Conservation (phyloP, 345 rosid species). For the Tarenaya hassleriana region DNA sequence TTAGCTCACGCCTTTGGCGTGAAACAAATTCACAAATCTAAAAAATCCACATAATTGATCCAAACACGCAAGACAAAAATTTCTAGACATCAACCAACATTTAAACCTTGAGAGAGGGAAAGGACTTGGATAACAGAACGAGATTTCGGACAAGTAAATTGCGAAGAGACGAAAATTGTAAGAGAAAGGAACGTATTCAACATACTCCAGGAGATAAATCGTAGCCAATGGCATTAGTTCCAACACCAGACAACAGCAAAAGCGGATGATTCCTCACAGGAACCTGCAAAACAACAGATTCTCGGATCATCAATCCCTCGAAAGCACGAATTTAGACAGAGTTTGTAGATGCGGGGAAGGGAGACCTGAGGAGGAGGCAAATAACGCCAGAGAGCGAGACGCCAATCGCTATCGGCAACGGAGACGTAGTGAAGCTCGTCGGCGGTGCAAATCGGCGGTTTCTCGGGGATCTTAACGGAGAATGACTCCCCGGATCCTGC, state of each 20-base stretch:
- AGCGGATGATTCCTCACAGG: conserved; percentile 81
- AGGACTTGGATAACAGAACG: background rate
- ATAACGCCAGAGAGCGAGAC: conserved; percentile 95
- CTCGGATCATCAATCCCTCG: background rate
- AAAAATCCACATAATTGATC: too few species aligned
- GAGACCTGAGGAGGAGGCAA: conserved; percentile 40
- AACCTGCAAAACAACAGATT: conserved; percentile 36
- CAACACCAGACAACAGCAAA: conserved; percentile 84
- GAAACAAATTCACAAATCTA: background rate
- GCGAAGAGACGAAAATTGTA: background rate
- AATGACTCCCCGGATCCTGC: conserved; percentile 1
- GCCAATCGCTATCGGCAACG: conserved; percentile 63
- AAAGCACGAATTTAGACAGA: background rate
- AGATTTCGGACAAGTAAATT: background rate
- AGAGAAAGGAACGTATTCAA: background rate
- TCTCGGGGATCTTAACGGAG: conserved; percentile 32
- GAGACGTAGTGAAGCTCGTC: conserved; percentile 92
- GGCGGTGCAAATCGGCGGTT: conserved; percentile 79
- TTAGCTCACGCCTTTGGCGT: background rate
- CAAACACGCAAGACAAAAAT: background rate
- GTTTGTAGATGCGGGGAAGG: conserved; percentile 3
- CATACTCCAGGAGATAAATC: conserved; percentile 84
- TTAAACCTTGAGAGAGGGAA: background rate
- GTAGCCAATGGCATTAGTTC: conserved; percentile 91
- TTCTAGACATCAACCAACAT: too few species aligned